Base-by-base conservation (phyloP, 768 basidiomycete genomes). In the Tephrocybe sp. region DNA sequence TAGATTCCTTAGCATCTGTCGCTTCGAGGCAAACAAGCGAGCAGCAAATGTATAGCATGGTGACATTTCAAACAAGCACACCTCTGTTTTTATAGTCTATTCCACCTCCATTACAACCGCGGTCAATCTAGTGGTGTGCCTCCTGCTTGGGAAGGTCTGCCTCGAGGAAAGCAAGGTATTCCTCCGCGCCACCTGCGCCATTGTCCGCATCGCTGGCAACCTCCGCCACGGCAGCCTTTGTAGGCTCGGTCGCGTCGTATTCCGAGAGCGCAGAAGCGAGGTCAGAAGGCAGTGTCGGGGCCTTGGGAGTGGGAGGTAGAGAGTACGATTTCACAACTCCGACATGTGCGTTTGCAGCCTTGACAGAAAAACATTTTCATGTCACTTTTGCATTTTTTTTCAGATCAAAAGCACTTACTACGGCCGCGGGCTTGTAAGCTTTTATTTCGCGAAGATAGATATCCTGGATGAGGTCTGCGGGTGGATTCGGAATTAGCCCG, bases 261-360 rank as follows among this genome's bases (percentile, higher is more conserved):
- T 86, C 84, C 1, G 84, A 64, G 50, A 97, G 84, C 60, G 95
- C 92, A 16, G 85, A 68, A n/a, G 95, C 91, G 56, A 98, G 83
- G 69, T 94, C 86, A 42, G 76, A 65, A 43, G 94, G 91, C 41
- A 97, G 75, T 12, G 77, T 65, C 10, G 95, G 94, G 2, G 83
- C 68, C 50, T 82, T 75, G 44, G 95, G 97, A 21, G 81, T 63
- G 13, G 84, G 67, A 1, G 95, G 95, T 21, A 83, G 67, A 25
- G 82, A 65, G 79, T 87, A 95, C 44, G 79, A 64, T 72, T 95
- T 97, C 53, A 98, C 94, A 49, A 68, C 74, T 48, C 90, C 91
- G 59, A 92, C 83, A 66, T 93, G 91, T 45, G 93, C 93, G 66
- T 97, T 90, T 69, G 90, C 84, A 54, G 87, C 82, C 94, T 98